Base-by-base conservation (phyloP, 2,329 filamentous ascomycete genomes). In the Neoscytalidium dimidiatum region DNA sequence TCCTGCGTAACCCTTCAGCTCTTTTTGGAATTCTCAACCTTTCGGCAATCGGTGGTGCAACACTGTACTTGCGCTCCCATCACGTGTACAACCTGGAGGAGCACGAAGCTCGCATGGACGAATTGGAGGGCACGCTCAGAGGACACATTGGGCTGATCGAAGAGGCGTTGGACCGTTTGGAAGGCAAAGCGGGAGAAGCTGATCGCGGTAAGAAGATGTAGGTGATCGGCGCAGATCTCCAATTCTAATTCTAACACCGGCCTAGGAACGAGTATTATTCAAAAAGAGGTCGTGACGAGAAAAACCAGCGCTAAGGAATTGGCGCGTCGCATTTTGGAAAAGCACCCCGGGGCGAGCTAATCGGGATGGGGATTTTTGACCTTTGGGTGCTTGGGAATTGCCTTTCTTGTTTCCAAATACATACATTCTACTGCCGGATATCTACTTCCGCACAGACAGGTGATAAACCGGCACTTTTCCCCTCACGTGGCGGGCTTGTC, bases 141-240 rank as follows among this genome's bases (percentile, higher is more conserved):
- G 80, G 80, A 2, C 81, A 83, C 64, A 82, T 82, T 65, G 80
- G 80, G 1, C 57, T 82, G 19, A 83, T 83, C 46, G 80, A 83
- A 67, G 81, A 82, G 38, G 72, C 77, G 5, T 67, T 82, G 23
- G 79, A 82, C 66, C 69, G 79, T 4, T 68, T 83, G n/a, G 81
- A 83, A 67, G 76, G 77, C 26, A 79, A 77, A 67, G 68, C 64
- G 11, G 73, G 74, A 53, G 70, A 71, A 43, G 71, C 74, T 66
- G 69, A 73, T 49, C 75, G 74, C 64, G 71, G 77, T 35, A 69
- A 76, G 68, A 79, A 79, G 68, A 71, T 75, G 72, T 79, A 72
- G n/a, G 61, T 33, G 41, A 60, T 60, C 56, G 28, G n/a, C 33
- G 29, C 23, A 19, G 58, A 62, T 49, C 58, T 28, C 13, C 23